A percentile compares a stretch with the other conserved stretches of the same genome.
These are phyloP conservation scores for Yarrowia yakushimensis DNA, from an alignment of 805 yeast genomes.

Conservation along the genomic window DNA sequence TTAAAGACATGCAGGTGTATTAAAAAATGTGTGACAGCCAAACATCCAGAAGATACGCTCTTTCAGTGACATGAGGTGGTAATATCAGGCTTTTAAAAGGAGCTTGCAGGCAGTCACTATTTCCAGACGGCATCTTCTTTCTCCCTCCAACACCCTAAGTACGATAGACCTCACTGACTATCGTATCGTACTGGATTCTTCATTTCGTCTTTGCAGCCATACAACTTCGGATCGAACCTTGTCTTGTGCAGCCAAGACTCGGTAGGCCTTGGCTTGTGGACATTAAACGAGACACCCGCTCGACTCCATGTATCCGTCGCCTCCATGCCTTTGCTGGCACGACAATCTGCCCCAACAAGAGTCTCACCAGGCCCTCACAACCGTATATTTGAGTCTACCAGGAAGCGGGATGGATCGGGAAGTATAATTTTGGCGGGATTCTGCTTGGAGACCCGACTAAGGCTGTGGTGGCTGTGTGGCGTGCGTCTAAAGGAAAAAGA, in stretches of 20 bases:
- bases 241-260: neutral
- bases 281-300: neutral
- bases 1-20: too few species aligned
- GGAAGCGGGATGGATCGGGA: conserved; percentile 4
- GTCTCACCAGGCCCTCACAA: neutral
- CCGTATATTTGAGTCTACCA: too few species aligned
- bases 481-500: too few species aligned
- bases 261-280: neutral
- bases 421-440: conserved; percentile 5
- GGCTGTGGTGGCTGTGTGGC: neutral
- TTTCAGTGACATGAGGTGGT: too few species aligned
- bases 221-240: neutral
- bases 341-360: neutral
- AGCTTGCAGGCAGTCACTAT: too few species aligned
- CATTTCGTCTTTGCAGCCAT: neutral
- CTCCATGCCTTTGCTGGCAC: neutral
- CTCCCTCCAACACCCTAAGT: too few species aligned
- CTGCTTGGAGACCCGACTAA: neutral
- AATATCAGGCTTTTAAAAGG: too few species aligned
- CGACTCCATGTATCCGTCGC: neutral
- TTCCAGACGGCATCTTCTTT: too few species aligned
- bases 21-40: too few species aligned
- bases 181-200: too few species aligned
- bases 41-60: too few species aligned
- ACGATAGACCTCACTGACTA: too few species aligned